Percentiles rank a stretch among this genome's conserved stretches.
These are phyloP conservation scores for Trichoderma asperelloides DNA, from an alignment of 495 filamentous ascomycete genomes.

Conservation along the genomic window DNA sequence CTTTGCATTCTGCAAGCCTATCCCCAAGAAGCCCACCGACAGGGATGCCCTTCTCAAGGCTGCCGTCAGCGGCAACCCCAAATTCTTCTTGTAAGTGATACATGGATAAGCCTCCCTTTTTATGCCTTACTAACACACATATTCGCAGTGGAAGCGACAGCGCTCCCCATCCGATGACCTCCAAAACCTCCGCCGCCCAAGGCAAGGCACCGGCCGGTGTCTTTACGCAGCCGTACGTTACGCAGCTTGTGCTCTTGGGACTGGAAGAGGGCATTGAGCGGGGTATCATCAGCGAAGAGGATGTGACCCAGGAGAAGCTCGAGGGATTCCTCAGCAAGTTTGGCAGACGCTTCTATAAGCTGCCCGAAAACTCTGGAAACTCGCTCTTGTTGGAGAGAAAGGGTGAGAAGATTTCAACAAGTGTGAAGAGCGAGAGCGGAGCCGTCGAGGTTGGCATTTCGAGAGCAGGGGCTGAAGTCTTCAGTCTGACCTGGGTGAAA, in stretches of 20 bases:
- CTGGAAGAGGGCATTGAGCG: conserved; percentile 60
- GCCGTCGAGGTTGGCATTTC: conserved; percentile 62
- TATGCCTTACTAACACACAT: not conserved
- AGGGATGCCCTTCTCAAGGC: conserved; percentile 66
- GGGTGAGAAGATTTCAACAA: conserved; percentile 46
- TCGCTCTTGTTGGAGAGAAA: conserved; percentile 55
- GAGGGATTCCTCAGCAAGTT: conserved; percentile 66
- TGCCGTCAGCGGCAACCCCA: conserved; percentile 54
- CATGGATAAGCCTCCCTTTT: not conserved
- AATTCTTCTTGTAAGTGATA: conserved; percentile 66
- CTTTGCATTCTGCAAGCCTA: conserved; percentile 82
- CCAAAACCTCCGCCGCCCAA: conserved; percentile 61
- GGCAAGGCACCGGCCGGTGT: conserved; percentile 56
- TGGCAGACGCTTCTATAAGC: conserved; percentile 67
- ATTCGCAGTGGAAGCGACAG: conserved; percentile 44
- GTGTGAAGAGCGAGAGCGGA: conserved; percentile 37
- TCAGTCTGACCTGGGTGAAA: conserved; percentile 15
- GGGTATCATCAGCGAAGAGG: conserved; percentile 53
- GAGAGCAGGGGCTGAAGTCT: conserved; percentile 30
- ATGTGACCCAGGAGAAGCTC: conserved; percentile 62
- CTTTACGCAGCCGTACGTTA: conserved; percentile 85
- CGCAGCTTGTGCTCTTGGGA: conserved; percentile 63
- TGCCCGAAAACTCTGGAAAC: conserved; percentile 29
- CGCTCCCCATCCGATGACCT: conserved; percentile 65
- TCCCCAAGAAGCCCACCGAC: conserved; percentile 65